Conservation (phyloP, 495 filamentous ascomycete species). For the Filosporella fistucella region DNA sequence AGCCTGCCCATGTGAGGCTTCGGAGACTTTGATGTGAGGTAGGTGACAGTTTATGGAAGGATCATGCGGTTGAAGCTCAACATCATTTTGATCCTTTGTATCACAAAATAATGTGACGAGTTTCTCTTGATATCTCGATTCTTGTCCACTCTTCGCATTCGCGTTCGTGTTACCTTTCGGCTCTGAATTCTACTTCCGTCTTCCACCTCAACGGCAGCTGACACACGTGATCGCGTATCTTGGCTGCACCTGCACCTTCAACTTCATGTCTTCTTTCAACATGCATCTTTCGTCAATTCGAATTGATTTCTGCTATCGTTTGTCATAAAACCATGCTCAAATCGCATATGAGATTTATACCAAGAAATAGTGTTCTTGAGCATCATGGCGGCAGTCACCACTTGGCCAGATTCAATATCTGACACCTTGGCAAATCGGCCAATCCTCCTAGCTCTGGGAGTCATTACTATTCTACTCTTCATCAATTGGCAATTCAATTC, state of each 20-base stretch:
- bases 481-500: not conserved
- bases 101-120: too few species aligned
- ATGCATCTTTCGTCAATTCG: not conserved
- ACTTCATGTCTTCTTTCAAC: not conserved
- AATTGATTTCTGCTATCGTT: not conserved
- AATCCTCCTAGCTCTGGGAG: not conserved
- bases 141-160: too few species aligned
- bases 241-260: not conserved
- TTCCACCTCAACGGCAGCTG: too few species aligned
- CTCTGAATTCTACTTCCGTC: too few species aligned
- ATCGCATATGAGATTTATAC: not conserved
- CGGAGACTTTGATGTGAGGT: too few species aligned
- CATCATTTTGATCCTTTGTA: too few species aligned
- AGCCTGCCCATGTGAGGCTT: too few species aligned
- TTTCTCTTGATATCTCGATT: too few species aligned
- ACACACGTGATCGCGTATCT: slow-evolving; percentile 2
- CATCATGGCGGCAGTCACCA: not conserved
- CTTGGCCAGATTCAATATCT: not conserved
- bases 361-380: not conserved
- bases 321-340: not conserved
- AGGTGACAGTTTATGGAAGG: too few species aligned
- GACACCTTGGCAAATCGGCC: not conserved
- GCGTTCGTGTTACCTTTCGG: too few species aligned
- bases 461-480: not conserved
- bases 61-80: too few species aligned